These are phyloP conservation scores for Phytophthora ohioensis DNA, from an alignment of 352 stramenopile species.

Conservation along the genomic window DNA sequence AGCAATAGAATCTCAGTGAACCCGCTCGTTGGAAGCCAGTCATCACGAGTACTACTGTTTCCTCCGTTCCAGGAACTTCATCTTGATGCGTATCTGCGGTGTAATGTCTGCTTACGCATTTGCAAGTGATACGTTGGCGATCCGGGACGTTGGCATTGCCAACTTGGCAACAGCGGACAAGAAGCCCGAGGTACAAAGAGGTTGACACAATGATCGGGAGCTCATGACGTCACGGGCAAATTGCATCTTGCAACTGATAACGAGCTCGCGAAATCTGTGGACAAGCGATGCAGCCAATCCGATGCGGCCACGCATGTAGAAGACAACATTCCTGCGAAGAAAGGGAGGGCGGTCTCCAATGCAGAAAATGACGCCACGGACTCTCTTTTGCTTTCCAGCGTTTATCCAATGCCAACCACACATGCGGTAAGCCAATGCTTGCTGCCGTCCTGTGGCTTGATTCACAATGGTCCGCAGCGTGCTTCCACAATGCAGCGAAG, in stretches of 20 bases:
- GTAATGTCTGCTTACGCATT: no score
- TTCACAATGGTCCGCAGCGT: constrained; percentile 14
- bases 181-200: constrained; percentile 46
- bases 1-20: no score
- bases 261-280: neutral
- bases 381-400: constrained; percentile 11
- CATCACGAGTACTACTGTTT: no score
- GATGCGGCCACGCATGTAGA: constrained; percentile 19
- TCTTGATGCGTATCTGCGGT: no score
- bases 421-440: constrained; percentile 1
- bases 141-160: no score
- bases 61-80: no score
- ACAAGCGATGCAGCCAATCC: constrained; percentile 18
- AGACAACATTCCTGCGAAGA: constrained; percentile 10
- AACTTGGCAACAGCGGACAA: no score
- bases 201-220: constrained; percentile 2
- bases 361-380: constrained; percentile 23
- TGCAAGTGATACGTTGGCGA: no score
- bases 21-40: no score
- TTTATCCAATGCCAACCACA: constrained; percentile 20
- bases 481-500: constrained; percentile 8
- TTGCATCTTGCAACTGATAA: neutral
- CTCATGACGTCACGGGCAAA: constrained; percentile 21
- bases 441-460: constrained; percentile 8
- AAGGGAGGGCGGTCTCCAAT: constrained; percentile 9